Percentiles rank a stretch among this genome's conserved stretches.
These are phyloP conservation scores for Penicillium atrosanguineum DNA, from an alignment of 495 filamentous ascomycete species.

Conservation along the genomic window DNA sequence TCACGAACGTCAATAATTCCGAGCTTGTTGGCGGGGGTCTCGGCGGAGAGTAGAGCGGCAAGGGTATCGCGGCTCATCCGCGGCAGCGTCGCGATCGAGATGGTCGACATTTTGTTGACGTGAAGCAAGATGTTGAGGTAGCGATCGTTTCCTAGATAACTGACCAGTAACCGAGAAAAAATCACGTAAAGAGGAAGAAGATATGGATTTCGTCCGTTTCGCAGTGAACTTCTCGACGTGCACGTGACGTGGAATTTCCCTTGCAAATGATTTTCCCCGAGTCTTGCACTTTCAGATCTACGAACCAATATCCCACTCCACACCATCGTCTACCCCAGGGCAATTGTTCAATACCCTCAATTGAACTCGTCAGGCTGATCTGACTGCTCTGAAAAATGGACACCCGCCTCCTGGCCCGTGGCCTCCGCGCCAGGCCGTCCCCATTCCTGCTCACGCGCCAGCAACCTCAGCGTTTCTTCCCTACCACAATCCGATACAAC, in stretches of 20 bases:
- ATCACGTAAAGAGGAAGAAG: not conserved
- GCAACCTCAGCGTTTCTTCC: conserved; percentile 18
- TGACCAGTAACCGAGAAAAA: not conserved
- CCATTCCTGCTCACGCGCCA: conserved; percentile 24
- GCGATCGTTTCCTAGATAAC: not conserved
- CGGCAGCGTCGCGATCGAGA: conserved; percentile 58
- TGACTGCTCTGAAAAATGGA: conserved; percentile 29
- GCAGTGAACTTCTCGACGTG: not conserved
- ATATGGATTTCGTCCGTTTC: not conserved
- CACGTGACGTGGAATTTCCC: conserved; percentile 30
- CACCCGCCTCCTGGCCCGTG: conserved; percentile 32
- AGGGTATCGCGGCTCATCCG: conserved; percentile 64
- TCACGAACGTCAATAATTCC: conserved; percentile 90
- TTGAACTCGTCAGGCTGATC: conserved; percentile 1
- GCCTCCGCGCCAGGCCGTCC: conserved; percentile 36
- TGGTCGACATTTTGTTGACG: conserved; percentile 50
- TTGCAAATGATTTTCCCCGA: conserved; percentile 16
- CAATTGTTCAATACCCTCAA: not conserved
- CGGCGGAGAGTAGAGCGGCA: conserved; percentile 44
- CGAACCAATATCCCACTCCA: conserved; percentile 5
- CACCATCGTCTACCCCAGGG: not conserved
- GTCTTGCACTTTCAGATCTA: conserved; percentile 6
- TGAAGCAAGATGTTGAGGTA: too few species aligned
- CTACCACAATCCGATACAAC: conserved; percentile 24
- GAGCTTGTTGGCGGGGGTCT: conserved; percentile 43